Evolutionary conservation across 169 alveolate species (phyloP).

Genomic region (Plasmodium inui): DNA sequence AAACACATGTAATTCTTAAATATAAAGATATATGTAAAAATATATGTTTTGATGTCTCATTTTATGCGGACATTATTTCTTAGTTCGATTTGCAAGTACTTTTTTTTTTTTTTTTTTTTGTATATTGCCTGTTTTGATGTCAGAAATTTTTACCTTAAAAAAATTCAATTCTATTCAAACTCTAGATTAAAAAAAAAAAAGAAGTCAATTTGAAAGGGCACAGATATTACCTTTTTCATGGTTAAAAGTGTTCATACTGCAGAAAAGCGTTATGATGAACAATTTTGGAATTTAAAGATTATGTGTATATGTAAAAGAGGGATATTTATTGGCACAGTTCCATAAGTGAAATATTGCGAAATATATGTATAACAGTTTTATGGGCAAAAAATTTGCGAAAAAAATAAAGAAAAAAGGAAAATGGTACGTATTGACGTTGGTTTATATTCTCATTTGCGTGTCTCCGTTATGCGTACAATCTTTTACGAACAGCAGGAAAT

Average conservation of each 20-base stretch:
- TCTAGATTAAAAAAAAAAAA: neutral
- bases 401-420: neutral
- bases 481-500: neutral
- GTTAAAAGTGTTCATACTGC: neutral
- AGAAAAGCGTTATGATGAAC: neutral
- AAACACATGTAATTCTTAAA: neutral
- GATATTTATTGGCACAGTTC: neutral
- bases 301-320: neutral
- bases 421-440: neutral
- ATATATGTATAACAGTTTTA: neutral
- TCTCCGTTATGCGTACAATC: neutral
- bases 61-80: neutral
- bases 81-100: neutral
- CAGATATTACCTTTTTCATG: neutral
- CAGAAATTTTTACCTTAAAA: neutral
- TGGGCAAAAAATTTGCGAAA: neutral
- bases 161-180: neutral
- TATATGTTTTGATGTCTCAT: neutral
- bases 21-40: neutral
- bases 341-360: neutral
- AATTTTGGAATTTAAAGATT: neutral
- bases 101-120: neutral
- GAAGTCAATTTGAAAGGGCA: neutral
- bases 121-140: neutral
- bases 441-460: neutral